Evolutionary conservation across 1,284 basidiomycete species (phyloP).

Genomic region (Ustilago sp.): DNA sequence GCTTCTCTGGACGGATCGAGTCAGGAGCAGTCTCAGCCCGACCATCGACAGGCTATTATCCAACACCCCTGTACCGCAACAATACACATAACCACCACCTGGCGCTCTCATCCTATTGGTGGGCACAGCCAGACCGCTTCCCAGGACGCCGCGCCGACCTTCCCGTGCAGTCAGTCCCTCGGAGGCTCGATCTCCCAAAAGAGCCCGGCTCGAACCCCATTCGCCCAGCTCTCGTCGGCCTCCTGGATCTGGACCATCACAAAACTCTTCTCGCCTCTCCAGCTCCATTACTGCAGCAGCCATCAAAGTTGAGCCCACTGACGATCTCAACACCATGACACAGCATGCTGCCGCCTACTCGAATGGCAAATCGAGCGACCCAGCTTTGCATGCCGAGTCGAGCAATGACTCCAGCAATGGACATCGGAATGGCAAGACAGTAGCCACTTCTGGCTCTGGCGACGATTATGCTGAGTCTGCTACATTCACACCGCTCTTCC

Average conservation of each 20-base stretch:
- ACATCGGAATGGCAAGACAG: constrained; percentile 21
- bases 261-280: constrained; percentile 1
- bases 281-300: not conserved
- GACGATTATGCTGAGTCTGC: constrained; percentile 34
- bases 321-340: constrained; percentile 18
- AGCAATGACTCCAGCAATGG: constrained; percentile 31
- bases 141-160: constrained; percentile 43
- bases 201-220: constrained; percentile 28
- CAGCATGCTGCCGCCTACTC: constrained; percentile 16
- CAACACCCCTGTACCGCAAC: not conserved
- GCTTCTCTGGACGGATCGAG: no score
- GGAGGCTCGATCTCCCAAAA: constrained; percentile 37
- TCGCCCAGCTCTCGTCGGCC: constrained; percentile 23
- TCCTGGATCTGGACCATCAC: constrained; percentile 12
- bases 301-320: not conserved
- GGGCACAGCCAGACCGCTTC: constrained; percentile 28
- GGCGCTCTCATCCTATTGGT: constrained; percentile 17
- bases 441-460: not conserved
- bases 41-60: no score
- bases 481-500: constrained; percentile 33
- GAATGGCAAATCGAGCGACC: constrained; percentile 25
- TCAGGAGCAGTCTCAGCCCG: no score
- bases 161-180: constrained; percentile 22
- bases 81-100: not conserved
- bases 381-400: constrained; percentile 14